Evolutionary conservation across 2,329 filamentous ascomycete species (phyloP), one percentile per base, ranked within the genome.

Genomic region (Diaporthe vaccinii): DNA sequence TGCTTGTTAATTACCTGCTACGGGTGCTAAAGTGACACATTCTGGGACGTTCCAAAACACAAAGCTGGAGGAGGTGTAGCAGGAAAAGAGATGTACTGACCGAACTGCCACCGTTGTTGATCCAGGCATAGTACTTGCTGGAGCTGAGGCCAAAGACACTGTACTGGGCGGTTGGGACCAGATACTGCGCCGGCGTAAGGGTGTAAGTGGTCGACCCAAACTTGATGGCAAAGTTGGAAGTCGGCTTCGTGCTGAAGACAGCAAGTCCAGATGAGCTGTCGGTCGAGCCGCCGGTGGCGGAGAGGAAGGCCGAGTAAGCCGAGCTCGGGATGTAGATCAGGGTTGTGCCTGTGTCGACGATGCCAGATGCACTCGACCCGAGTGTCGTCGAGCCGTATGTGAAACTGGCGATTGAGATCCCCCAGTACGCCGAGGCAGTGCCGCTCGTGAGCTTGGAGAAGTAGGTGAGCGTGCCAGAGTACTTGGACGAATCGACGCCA

Each of bases 121-220:
- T 81, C 80, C 79, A 81, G 39, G 80, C 76, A 55, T 81, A 81
- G 78, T 80, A 80, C 70, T 80, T 81, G 78, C 79, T 69, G 20
- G 76, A 76, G 44, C 53, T 73, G 4, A 81, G 76, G 34, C 78
- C 78, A 62, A 76, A 80, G 73, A 57, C 31, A 61, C 62, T 73
- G 72, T 81, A 81, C 78, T 81, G 78, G 14, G 79, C 79, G 31
- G 76, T 71, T 1, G 80, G 79, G 20, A 81, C 77, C 25, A 81
- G 73, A 44, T 81, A 81, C 75, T 81, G 79, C 20, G 73, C 73
- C 0, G 80, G 80, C 7, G 80, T 81, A 15, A 81, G 78, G n/a
- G 77, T 79, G 75, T 80, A 81, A 22, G 79, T 79, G n/a, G 67
- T 78, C 7, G 79, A 77, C 7, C 78, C 79, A 74, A 82, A 78